Percentiles rank a stretch among this genome's conserved stretches.
phyloP scores from a whole-genome alignment of 495 filamentous ascomycete species.

The Lasiosphaeria miniovina region DNA sequence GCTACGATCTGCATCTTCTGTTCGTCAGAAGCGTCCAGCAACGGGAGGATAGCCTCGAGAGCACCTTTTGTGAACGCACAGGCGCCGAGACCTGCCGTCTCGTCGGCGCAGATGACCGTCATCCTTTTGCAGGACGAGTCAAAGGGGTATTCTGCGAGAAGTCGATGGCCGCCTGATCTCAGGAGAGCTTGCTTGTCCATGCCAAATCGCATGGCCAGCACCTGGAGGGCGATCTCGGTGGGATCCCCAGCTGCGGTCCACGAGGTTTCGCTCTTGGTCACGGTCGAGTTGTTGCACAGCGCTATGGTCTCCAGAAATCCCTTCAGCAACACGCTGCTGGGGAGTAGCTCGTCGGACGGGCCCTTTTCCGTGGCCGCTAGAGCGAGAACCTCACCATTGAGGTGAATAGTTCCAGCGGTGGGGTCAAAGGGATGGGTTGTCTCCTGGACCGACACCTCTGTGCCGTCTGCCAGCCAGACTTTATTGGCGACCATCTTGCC shows the following conservation, averaged over 20 bases:
- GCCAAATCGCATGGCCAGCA: constrained; percentile 71
- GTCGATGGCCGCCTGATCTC: constrained; percentile 46
- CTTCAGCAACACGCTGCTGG: constrained; percentile 10
- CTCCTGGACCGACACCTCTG: constrained; percentile 53
- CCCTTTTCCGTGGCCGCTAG: constrained; percentile 4
- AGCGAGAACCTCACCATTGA: constrained; percentile 12
- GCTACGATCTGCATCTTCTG: constrained; percentile 55
- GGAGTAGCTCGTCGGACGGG: constrained; percentile 16
- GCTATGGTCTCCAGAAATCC: constrained; percentile 28
- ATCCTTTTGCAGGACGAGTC: constrained; percentile 80
- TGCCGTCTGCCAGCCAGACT: constrained; percentile 68
- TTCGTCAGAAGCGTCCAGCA: constrained; percentile 56
- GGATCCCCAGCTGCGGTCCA: constrained; percentile 67
- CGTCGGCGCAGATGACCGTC: constrained; percentile 64
- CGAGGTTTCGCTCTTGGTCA: constrained; percentile 32
- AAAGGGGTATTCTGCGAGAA: constrained; percentile 73
- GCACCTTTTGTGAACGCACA: constrained; percentile 74
- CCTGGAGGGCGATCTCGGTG: constrained; percentile 81
- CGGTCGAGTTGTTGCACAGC: constrained; percentile 47
- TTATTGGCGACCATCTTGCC: constrained; percentile 72
- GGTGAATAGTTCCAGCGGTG: constrained; percentile 24
- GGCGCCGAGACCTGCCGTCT: constrained; percentile 20
- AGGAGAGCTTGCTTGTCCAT: constrained; percentile 49
- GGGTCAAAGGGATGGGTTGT: constrained; percentile 50
- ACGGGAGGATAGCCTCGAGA: constrained; percentile 70